phyloP scores from a whole-genome alignment of 805 yeast genomes.

The Tanozyma kutaoensis region DNA sequence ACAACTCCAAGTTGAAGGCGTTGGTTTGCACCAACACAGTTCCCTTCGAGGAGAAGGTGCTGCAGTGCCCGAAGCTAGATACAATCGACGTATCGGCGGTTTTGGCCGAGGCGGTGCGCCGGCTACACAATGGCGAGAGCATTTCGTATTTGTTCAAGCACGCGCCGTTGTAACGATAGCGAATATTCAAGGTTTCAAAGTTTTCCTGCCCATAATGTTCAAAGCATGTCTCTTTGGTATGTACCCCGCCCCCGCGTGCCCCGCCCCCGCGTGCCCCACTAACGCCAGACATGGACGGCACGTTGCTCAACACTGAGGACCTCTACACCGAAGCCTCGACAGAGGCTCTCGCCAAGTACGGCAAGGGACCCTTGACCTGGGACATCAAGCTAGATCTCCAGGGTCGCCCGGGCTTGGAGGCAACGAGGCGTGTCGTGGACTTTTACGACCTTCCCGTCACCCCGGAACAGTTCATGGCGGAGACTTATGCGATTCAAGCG shows the following conservation, averaged over 20 bases:
- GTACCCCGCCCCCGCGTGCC: conserved; percentile 12
- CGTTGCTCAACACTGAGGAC: conserved; percentile 84
- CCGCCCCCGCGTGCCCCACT: too few relatives aligned
- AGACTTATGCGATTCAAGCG: conserved; percentile 42
- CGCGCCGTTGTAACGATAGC: conserved; percentile 26
- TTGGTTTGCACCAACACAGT: conserved; percentile 75
- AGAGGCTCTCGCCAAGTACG: conserved; percentile 50
- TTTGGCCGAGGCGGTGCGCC: conserved; percentile 70
- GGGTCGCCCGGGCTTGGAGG: conserved; percentile 80
- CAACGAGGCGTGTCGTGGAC: conserved; percentile 51
- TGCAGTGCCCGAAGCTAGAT: conserved; percentile 48
- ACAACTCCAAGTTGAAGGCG: conserved; percentile 50
- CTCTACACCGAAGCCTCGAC: conserved; percentile 72
- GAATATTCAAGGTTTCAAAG: not conserved
- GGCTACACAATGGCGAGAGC: conserved; percentile 81
- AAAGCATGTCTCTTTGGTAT: conserved; percentile 65
- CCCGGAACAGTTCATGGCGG: conserved; percentile 45
- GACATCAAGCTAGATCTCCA: conserved; percentile 77
- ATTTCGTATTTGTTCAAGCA: conserved; percentile 66
- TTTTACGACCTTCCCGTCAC: conserved; percentile 54
- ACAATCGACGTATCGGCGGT: conserved; percentile 61
- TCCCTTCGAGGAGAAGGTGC: conserved; percentile 55
- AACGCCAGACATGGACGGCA: conserved; percentile 79
- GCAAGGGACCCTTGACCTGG: conserved; percentile 81
- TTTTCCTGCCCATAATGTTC: conserved; percentile 8